Evolutionary conservation across 371 early-diverging fungal species (phyloP), one percentile per base, ranked within the genome.

Genomic region (Rhizopus arrhizus): DNA sequence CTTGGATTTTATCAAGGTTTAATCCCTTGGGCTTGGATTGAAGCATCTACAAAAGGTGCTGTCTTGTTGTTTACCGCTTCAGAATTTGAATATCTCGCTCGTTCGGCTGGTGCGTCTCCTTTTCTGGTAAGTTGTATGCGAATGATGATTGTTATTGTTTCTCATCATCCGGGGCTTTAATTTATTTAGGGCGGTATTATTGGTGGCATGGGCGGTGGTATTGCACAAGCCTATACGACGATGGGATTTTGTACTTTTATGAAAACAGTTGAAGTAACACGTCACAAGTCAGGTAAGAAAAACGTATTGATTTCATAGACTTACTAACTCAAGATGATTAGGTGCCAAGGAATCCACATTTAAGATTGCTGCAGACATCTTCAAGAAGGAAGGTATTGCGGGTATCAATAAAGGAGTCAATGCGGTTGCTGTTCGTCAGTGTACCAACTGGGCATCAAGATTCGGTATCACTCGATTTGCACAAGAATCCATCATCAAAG

Each of bases 191-290:
- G 93, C 5, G 97, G 96, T 51, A 84, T 96, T 61, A 55, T 93
- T 28, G 96, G 95, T 56, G 97, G 98, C 8, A 92, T 95, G 89
- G 91, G 86, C 41, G 94, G 94, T 54, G 94, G 94, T 71, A 77
- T 94, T 49, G 87, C 89, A 22, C 91, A 95, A 77, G 96, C 97
- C 0, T 95, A 97, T 83, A 88, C 94, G 36, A 96, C 97, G 31
- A 97, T 96, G 97, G 97, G 98, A 7, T 95, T 96, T 77, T 96
- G 97, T 79, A 97, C 98, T 3, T 97, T 96, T 75, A 97, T 97
- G 98, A 96, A 96, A 78, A 97, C 98, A 0, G 98, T 97, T 35
- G 98, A 97, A 66, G 95, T 97, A 38, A 97, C 98, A 0, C 85
- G 97, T 41, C 94, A 93, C 81, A 97, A 96, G 80, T 83, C 81